phyloP scores from a whole-genome alignment of 2,329 filamentous ascomycete genomes.

The Claviceps digitariae region DNA sequence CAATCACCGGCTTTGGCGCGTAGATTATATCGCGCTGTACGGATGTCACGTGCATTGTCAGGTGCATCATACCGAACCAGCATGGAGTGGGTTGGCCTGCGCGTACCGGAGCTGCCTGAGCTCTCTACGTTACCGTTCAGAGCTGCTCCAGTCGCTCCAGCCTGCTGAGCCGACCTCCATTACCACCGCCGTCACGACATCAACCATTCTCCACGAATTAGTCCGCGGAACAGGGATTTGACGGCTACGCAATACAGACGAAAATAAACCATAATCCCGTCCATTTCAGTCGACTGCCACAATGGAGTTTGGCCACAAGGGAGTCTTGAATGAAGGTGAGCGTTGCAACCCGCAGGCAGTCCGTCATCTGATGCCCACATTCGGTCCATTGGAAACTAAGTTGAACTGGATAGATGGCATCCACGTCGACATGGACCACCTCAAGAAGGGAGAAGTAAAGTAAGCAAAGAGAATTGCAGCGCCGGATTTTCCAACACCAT shows the following conservation, averaged over 20 bases:
- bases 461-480: conserved; percentile 31
- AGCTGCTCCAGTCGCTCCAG: no score
- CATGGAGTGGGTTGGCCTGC: conserved; percentile 20
- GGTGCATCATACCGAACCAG: not conserved
- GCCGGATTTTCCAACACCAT: not conserved
- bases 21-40: not conserved
- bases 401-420: conserved; percentile 65
- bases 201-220: not conserved
- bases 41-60: not conserved
- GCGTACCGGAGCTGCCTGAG: conserved; percentile 32
- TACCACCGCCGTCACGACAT: conserved; percentile 11
- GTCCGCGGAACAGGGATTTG: not conserved
- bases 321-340: conserved; percentile 50
- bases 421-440: conserved; percentile 94
- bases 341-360: not conserved
- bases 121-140: conserved; percentile 12
- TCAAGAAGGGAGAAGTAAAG: conserved; percentile 99
- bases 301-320: conserved; percentile 52
- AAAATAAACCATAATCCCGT: not conserved
- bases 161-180: conserved; percentile 14
- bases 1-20: not conserved
- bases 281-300: conserved; percentile 2
- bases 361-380: not conserved
- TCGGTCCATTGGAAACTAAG: not conserved
- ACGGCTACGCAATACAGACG: not conserved